Conservation (phyloP, 176 grass and related monocot genomes). For the Pontederia crassipes region DNA sequence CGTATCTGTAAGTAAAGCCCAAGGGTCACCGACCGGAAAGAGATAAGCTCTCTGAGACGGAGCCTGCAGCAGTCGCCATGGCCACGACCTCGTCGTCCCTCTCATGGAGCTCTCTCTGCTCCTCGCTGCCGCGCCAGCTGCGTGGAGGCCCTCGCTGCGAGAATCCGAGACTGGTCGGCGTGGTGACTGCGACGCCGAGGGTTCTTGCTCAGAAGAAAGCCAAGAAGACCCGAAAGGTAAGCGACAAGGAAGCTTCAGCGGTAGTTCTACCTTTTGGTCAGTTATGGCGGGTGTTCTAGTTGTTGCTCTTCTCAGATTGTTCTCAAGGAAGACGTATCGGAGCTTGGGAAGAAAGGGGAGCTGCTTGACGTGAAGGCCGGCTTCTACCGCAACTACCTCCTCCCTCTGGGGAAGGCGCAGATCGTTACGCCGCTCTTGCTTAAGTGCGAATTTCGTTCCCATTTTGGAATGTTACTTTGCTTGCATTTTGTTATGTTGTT, state of each 20-base stretch:
- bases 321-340: constrained; percentile 58
- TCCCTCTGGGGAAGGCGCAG: constrained; percentile 64
- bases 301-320: constrained; percentile 34
- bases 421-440: constrained; percentile 62
- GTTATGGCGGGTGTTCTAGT: not conserved
- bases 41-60: too few relatives aligned
- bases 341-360: constrained; percentile 59
- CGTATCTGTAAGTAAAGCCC: too few relatives aligned
- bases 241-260: not conserved
- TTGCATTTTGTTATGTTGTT: not conserved
- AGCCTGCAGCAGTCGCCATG: not conserved
- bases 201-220: constrained; percentile 62
- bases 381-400: constrained; percentile 89
- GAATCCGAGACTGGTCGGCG: not conserved
- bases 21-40: too few relatives aligned
- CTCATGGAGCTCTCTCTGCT: constrained; percentile 25
- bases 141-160: not conserved
- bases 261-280: not conserved
- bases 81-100: constrained; percentile 41
- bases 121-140: constrained; percentile 1
- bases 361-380: constrained; percentile 72
- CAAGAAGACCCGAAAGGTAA: constrained; percentile 60
- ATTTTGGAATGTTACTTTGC: not conserved
- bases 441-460: constrained; percentile 41
- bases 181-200: constrained; percentile 11